These are phyloP conservation scores for Diplocarpon mali DNA, from an alignment of 2,329 filamentous ascomycete species.

Conservation along the genomic window DNA sequence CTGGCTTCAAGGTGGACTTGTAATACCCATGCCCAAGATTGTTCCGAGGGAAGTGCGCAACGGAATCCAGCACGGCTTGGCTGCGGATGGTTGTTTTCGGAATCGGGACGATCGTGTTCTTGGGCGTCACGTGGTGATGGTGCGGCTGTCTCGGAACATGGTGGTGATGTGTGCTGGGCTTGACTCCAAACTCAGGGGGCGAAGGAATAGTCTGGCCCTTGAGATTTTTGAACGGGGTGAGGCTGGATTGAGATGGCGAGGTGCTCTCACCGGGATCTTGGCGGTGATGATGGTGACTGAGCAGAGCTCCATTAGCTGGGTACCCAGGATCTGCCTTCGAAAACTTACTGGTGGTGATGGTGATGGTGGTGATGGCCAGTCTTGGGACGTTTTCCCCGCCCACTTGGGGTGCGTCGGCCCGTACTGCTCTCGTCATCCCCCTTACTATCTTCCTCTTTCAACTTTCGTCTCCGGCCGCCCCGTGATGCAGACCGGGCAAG, in stretches of 20 bases:
- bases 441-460: constrained; percentile 63
- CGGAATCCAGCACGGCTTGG: constrained; percentile 59
- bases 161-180: constrained; percentile 22
- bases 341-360: constrained; percentile 56
- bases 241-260: constrained; percentile 33
- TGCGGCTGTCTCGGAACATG: constrained; percentile 24
- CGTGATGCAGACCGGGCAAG: constrained; percentile 31
- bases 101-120: constrained; percentile 37
- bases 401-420: constrained; percentile 49
- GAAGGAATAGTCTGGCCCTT: constrained; percentile 38
- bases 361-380: constrained; percentile 43
- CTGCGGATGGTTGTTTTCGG: constrained; percentile 57
- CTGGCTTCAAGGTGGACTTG: constrained; percentile 49
- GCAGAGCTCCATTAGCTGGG: constrained; percentile 18
- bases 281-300: constrained; percentile 45
- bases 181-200: constrained; percentile 29
- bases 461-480: constrained; percentile 52
- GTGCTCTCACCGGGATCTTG: constrained; percentile 40
- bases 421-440: constrained; percentile 58
- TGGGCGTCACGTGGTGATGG: constrained; percentile 31
- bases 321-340: not conserved
- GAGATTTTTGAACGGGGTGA: constrained; percentile 37
- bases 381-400: constrained; percentile 55
- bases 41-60: constrained; percentile 58
- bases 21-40: constrained; percentile 84